These are phyloP conservation scores for Didymella pomorum DNA, from an alignment of 2,329 filamentous ascomycete genomes.

Conservation along the genomic window DNA sequence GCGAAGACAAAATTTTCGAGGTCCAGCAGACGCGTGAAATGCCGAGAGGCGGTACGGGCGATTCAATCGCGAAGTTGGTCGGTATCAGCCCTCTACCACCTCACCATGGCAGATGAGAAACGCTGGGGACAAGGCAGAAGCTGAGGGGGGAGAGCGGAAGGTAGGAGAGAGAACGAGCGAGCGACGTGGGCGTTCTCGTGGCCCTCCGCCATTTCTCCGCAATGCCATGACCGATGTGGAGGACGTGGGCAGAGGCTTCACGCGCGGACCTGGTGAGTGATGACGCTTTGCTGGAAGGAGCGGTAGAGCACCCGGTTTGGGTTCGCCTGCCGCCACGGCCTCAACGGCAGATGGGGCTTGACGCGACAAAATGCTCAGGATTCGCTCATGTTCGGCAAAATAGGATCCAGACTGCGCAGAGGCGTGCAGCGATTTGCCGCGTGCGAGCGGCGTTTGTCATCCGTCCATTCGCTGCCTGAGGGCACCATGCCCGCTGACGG, in stretches of 20 bases:
- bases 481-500: constrained; percentile 3
- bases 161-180: constrained; percentile 20
- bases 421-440: constrained; percentile 18
- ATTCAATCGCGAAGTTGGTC: constrained; percentile 31
- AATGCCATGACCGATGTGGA: constrained; percentile 39
- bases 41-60: constrained; percentile 31
- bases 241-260: constrained; percentile 31
- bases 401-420: constrained; percentile 19
- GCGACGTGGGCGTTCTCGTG: constrained; percentile 28
- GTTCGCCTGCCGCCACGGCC: constrained; percentile 24
- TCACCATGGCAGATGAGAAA: constrained; percentile 32
- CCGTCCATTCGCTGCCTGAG: constrained; percentile 1
- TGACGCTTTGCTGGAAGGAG: constrained; percentile 27
- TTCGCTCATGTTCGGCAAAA: constrained; percentile 22
- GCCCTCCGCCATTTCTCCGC: constrained; percentile 41
- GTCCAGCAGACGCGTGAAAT: constrained; percentile 14
- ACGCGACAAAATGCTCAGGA: constrained; percentile 20
- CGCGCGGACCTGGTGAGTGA: constrained; percentile 25
- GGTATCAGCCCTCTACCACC: constrained; percentile 22
- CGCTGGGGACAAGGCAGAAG: constrained; percentile 3
- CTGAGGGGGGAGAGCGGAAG: constrained; percentile 10
- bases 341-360: constrained; percentile 20
- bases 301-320: constrained; percentile 24
- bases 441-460: constrained; percentile 11
- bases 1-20: constrained; percentile 28